phyloP scores from a whole-genome alignment of 768 basidiomycete species.

The Termitomyces sp. region DNA sequence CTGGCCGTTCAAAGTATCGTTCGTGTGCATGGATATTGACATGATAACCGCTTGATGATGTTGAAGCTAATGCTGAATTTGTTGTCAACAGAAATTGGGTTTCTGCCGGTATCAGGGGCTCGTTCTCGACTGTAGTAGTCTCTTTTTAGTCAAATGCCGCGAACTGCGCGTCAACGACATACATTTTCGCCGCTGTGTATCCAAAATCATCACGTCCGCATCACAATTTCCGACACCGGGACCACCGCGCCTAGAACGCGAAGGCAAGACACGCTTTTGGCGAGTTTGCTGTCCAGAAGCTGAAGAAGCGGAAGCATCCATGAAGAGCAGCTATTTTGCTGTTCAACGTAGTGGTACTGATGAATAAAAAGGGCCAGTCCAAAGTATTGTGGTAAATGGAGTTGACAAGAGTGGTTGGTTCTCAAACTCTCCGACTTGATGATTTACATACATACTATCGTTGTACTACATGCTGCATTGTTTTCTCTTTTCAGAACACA shows the following conservation, averaged over 20 bases:
- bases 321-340: slow-evolving; percentile 16
- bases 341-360: background rate
- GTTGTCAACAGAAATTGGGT: slow-evolving; percentile 75
- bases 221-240: slow-evolving; percentile 79
- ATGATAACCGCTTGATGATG: slow-evolving; percentile 35
- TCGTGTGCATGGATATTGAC: slow-evolving; percentile 62
- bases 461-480: background rate
- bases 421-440: background rate
- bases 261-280: slow-evolving; percentile 78
- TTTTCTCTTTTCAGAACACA: background rate
- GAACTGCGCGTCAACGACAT: slow-evolving; percentile 25
- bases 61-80: slow-evolving; percentile 48
- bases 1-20: slow-evolving; percentile 75
- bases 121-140: slow-evolving; percentile 55
- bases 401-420: background rate
- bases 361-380: background rate
- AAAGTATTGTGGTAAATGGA: background rate
- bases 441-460: background rate
- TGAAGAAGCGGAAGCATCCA: slow-evolving; percentile 38
- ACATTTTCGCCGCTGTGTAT: slow-evolving; percentile 77
- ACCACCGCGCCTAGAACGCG: slow-evolving; percentile 76
- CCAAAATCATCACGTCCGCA: slow-evolving; percentile 79
- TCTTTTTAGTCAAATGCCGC: slow-evolving; percentile 2
- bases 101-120: slow-evolving; percentile 63
- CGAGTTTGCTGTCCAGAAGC: slow-evolving; percentile 35